Evolutionary conservation across 164 flowering plant species (phyloP).

Genomic region (Litsea cubeba): DNA sequence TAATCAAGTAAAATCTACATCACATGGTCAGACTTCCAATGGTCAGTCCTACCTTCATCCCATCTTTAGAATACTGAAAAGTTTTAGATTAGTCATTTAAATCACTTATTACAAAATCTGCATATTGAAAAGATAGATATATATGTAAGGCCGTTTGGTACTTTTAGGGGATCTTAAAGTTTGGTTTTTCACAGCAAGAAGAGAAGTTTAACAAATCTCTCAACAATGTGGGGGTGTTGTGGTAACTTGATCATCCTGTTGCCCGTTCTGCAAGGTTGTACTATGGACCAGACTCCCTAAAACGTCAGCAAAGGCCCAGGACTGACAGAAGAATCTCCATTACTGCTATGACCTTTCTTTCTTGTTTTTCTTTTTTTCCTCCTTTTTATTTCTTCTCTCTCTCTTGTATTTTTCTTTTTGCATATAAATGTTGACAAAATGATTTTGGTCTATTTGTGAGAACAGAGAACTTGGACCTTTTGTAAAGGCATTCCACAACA

Average conservation of each 20-base stretch:
- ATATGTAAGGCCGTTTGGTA: no score
- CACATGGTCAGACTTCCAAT: no score
- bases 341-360: conserved; percentile 34
- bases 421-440: conserved; percentile 20
- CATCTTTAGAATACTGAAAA: no score
- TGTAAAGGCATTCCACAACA: conserved; percentile 36
- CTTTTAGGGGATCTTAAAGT: no score
- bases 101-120: no score
- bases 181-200: no score
- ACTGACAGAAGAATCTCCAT: conserved; percentile 72
- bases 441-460: conserved; percentile 38
- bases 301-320: conserved; percentile 49
- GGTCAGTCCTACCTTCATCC: no score
- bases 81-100: no score
- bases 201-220: neutral
- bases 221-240: neutral
- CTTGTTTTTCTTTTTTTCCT: neutral
- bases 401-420: neutral
- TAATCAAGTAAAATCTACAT: no score
- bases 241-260: conserved; percentile 9
- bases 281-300: conserved; percentile 41
- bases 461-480: conserved; percentile 63
- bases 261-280: conserved; percentile 30
- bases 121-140: no score
- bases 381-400: neutral